Percentiles rank a stretch among this genome's conserved stretches.
Conservation (phyloP, 352 stramenopile species). For the Phytophthora meadii region DNA sequence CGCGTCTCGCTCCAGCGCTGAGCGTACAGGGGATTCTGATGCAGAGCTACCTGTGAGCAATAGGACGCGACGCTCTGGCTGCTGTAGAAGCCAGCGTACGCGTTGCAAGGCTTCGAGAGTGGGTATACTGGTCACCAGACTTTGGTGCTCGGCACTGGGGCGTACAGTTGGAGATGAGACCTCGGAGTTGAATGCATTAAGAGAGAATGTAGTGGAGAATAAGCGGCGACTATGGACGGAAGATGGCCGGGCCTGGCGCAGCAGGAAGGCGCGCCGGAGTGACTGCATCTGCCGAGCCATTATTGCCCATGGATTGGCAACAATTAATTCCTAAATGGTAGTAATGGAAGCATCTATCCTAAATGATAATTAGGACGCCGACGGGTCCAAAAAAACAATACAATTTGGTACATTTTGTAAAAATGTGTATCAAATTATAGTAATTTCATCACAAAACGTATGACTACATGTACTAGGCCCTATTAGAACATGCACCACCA, state of each 20-base stretch:
- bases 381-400: too few relatives aligned
- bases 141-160: conserved; percentile 40
- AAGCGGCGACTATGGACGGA: not conserved
- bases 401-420: too few relatives aligned
- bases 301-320: not conserved
- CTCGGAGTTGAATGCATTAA: conserved; percentile 8
- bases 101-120: conserved; percentile 40
- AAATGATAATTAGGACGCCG: too few relatives aligned
- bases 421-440: too few relatives aligned
- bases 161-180: conserved; percentile 13
- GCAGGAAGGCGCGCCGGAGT: conserved; percentile 10
- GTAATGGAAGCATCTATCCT: too few relatives aligned
- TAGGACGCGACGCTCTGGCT: conserved; percentile 43
- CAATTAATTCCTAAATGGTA: too few relatives aligned
- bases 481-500: too few relatives aligned
- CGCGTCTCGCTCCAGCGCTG: conserved; percentile 32
- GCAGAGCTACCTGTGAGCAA: conserved; percentile 39
- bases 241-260: conserved; percentile 11
- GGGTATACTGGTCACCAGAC: conserved; percentile 34
- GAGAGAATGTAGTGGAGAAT: conserved; percentile 24
- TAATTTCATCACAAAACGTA: too few relatives aligned
- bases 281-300: conserved; percentile 37
- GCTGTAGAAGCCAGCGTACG: conserved; percentile 42
- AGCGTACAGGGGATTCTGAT: conserved; percentile 33
- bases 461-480: too few relatives aligned